These are phyloP conservation scores for Talaromyces sp. DNA, from an alignment of 2,329 filamentous ascomycete genomes.

Conservation along the genomic window DNA sequence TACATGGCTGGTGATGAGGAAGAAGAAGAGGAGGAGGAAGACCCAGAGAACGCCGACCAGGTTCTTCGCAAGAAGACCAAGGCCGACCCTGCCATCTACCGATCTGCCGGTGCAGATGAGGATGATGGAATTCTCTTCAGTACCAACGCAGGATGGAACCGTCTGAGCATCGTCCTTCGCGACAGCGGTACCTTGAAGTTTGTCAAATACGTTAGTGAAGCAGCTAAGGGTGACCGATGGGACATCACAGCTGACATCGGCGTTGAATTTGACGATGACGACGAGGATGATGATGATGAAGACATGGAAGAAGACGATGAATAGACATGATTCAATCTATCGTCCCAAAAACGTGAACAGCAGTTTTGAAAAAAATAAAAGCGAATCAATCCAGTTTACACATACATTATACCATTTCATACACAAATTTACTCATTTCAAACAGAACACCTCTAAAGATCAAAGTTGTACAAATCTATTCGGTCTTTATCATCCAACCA, in stretches of 20 bases:
- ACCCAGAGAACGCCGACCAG: slow-evolving; percentile 34
- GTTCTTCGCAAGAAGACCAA: slow-evolving; percentile 37
- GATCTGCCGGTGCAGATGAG: slow-evolving; percentile 65
- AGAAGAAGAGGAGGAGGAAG: slow-evolving; percentile 66
- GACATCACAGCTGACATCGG: slow-evolving; percentile 81
- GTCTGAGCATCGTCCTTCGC: slow-evolving; percentile 83
- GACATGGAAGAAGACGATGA: slow-evolving; percentile 21
- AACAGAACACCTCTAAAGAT: too few relatives aligned
- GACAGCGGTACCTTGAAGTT: slow-evolving; percentile 87
- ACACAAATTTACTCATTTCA: neutral
- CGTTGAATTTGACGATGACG: slow-evolving; percentile 62
- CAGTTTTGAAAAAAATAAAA: neutral
- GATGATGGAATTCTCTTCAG: slow-evolving; percentile 75
- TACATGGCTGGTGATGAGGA: slow-evolving; percentile 84
- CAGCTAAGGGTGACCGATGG: slow-evolving; percentile 87
- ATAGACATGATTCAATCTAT: neutral
- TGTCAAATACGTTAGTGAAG: slow-evolving; percentile 89
- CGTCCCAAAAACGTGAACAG: neutral
- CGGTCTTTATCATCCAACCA: too few relatives aligned
- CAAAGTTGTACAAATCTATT: too few relatives aligned
- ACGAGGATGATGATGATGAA: slow-evolving; percentile 39
- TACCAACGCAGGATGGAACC: slow-evolving; percentile 79
- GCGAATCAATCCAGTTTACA: neutral
- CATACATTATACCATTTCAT: neutral
- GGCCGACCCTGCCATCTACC: slow-evolving; percentile 83